Evolutionary conservation across 257 asterid genomes (phyloP).

Genomic region (Nicotiana sylvestris): DNA sequence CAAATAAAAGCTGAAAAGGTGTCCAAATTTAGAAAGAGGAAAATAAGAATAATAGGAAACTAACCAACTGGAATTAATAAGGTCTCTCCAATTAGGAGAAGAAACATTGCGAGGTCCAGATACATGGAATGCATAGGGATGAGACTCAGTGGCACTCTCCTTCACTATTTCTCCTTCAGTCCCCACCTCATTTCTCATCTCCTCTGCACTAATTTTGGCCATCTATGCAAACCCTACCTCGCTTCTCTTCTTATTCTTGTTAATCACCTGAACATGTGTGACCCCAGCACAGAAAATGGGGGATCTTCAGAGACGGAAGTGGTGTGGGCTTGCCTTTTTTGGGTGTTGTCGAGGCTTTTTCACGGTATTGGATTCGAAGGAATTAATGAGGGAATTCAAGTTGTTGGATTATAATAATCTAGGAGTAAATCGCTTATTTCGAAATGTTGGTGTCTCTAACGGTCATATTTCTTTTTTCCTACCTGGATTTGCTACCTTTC

Average conservation of each 20-base stretch:
- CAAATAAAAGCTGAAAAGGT: neutral
- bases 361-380: conserved; percentile 15
- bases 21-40: neutral
- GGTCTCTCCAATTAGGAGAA: conserved; percentile 43
- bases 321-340: neutral
- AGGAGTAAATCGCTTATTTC: neutral
- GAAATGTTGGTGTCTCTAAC: conserved; percentile 25
- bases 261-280: neutral
- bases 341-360: neutral
- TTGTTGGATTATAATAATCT: conserved; percentile 26
- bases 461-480: conserved; percentile 44
- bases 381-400: conserved; percentile 23
- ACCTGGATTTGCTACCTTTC: neutral
- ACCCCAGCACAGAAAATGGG: neutral
- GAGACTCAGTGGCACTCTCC: conserved; percentile 13
- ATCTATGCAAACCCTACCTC: conserved; percentile 15
- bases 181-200: conserved; percentile 30
- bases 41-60: conserved; percentile 10
- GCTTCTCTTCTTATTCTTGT: neutral
- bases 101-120: conserved; percentile 42
- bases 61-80: conserved; percentile 40
- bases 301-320: neutral
- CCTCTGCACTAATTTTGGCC: conserved; percentile 37
- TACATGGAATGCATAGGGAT: conserved; percentile 42
- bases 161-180: conserved; percentile 7